These are phyloP conservation scores for Phialocephala sp. DNA, from an alignment of 2,329 filamentous ascomycete species.

Conservation along the genomic window DNA sequence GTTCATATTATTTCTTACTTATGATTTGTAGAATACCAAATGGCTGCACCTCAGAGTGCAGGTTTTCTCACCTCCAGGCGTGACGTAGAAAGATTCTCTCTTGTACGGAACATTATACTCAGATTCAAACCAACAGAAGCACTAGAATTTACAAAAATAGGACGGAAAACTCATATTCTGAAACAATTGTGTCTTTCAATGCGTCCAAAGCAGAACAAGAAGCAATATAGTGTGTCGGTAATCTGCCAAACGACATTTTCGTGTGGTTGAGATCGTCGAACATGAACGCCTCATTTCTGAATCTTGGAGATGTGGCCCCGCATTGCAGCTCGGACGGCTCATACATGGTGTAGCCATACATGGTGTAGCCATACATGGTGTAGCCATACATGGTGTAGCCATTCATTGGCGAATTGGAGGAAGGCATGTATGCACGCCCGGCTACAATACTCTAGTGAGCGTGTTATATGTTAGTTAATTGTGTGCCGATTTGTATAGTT, in stretches of 20 bases:
- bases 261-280: not conserved
- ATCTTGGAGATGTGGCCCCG: constrained; percentile 5
- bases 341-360: not conserved
- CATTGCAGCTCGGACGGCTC: constrained; percentile 6
- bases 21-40: constrained; percentile 1
- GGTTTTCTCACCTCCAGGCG: not conserved
- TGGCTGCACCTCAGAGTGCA: not conserved
- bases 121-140: not conserved
- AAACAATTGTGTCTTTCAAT: constrained; percentile 7
- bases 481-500: not conserved
- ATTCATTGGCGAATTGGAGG: not conserved
- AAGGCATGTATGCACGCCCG: not conserved
- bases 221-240: constrained; percentile 3
- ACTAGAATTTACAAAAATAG: not conserved
- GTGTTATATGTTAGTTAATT: not conserved
- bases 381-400: not conserved
- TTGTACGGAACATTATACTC: not conserved
- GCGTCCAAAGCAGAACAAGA: not conserved
- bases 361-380: not conserved
- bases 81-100: not conserved
- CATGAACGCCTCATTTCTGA: not conserved
- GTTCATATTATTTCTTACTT: not conserved
- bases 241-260: constrained; percentile 6
- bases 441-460: not conserved
- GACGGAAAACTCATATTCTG: not conserved